Conservation (phyloP, 371 early-diverging fungal genomes). For the Catenaria anguillulae region DNA sequence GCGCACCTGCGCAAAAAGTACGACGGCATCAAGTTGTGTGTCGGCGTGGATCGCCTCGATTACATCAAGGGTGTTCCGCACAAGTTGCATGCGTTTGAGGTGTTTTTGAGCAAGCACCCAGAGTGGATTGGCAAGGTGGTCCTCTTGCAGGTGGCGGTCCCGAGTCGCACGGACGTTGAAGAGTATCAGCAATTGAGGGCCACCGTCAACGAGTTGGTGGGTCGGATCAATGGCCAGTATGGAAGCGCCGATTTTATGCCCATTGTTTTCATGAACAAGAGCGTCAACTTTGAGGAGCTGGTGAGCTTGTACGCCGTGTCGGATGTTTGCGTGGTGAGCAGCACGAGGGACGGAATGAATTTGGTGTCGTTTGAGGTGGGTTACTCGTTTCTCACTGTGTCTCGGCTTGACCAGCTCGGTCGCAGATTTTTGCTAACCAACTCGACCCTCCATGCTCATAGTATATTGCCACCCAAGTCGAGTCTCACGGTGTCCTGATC, state of each 20-base stretch:
- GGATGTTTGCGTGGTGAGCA: conserved; percentile 94
- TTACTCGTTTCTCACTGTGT: too few relatives aligned
- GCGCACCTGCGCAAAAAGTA: conserved; percentile 67
- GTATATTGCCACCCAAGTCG: conserved; percentile 86
- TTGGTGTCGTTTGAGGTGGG: conserved; percentile 69
- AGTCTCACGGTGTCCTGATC: conserved; percentile 79
- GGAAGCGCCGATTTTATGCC: conserved; percentile 91
- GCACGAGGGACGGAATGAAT: conserved; percentile 99
- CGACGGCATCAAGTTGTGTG: conserved; percentile 73
- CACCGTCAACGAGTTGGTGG: conserved; percentile 88
- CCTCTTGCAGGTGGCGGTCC: conserved; percentile 96
- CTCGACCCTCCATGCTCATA: too few relatives aligned
- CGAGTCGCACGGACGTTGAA: conserved; percentile 89
- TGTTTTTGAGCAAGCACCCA: conserved; percentile 76
- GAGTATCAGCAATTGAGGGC: conserved; percentile 88
- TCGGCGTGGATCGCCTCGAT: conserved; percentile 98
- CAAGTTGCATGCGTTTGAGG: conserved; percentile 90
- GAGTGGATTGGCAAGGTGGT: conserved; percentile 90
- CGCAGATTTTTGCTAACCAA: conserved; percentile 21
- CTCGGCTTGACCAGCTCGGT: neutral
- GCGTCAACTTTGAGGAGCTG: conserved; percentile 87
- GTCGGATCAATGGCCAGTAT: conserved; percentile 88
- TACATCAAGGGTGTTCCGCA: conserved; percentile 99
- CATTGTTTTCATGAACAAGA: conserved; percentile 95
- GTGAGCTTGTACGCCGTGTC: conserved; percentile 89